phyloP scores from a whole-genome alignment of 139 green algal genomes.

The Coccomyxa sp. region DNA sequence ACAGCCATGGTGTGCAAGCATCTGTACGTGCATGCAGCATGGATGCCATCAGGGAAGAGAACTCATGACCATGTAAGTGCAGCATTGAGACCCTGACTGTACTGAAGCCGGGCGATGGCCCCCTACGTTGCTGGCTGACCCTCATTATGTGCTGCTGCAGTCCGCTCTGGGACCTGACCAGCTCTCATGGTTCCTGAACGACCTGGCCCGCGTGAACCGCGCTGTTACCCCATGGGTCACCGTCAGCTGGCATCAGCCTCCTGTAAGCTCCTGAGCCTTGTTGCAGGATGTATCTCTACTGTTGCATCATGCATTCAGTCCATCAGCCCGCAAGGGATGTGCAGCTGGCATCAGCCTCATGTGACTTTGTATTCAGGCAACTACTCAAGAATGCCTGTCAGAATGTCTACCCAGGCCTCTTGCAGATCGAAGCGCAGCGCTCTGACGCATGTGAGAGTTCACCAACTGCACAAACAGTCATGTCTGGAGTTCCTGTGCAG shows the following conservation, averaged over 20 bases:
- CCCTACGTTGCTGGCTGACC: background rate
- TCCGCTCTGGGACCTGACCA: background rate
- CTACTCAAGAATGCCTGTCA: background rate
- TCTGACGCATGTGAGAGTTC: background rate
- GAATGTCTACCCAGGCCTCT: background rate
- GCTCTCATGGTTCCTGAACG: background rate
- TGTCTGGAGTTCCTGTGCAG: background rate
- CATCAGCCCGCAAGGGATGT: background rate
- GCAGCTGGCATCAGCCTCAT: no score
- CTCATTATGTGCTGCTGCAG: background rate
- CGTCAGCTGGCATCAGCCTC: background rate
- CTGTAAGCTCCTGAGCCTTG: background rate
- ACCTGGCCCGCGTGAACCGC: background rate
- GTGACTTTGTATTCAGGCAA: background rate
- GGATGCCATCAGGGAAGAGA: background rate
- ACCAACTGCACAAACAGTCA: background rate
- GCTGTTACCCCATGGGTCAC: background rate
- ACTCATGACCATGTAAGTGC: background rate
- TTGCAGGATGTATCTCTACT: background rate
- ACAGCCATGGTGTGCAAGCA: background rate
- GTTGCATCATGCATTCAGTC: background rate
- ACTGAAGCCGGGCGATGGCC: no score
- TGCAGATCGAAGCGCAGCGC: background rate
- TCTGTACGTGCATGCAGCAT: background rate
- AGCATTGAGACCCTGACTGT: background rate